Percentiles rank a stretch among this genome's conserved stretches.
Conservation (phyloP, 345 rosid species). For the Bretschneidera sinensis region DNA sequence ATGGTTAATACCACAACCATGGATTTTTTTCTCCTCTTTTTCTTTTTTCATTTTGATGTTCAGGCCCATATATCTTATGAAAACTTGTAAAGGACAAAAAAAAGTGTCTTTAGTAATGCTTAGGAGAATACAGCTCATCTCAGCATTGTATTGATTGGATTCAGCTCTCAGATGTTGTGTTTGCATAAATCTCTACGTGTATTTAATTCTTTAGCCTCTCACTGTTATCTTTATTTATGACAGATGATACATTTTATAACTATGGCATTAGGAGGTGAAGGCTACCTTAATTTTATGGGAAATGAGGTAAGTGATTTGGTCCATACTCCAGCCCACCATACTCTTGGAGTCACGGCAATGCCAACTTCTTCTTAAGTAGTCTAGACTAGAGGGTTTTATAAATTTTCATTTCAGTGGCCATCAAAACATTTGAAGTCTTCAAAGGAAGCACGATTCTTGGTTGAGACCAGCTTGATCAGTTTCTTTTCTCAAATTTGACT, state of each 20-base stretch:
- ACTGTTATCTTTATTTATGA: constrained; percentile 12
- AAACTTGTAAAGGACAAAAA: not conserved
- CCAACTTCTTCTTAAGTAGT: not conserved
- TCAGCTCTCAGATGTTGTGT: constrained; percentile 3
- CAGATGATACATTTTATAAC: constrained; percentile 80
- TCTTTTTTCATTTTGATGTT: not conserved
- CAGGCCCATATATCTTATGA: not conserved
- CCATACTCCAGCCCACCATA: not conserved
- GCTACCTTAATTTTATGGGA: constrained; percentile 83
- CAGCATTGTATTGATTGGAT: not conserved
- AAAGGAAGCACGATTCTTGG: not conserved
- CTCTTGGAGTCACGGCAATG: not conserved
- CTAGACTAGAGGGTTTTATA: not conserved
- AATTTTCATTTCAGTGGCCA: not conserved
- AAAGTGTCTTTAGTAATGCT: no score
- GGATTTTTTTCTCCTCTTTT: not conserved
- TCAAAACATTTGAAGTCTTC: not conserved
- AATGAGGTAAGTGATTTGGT: constrained; percentile 51
- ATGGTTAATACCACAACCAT: constrained; percentile 2
- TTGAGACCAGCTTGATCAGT: not conserved
- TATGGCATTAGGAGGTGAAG: constrained; percentile 81
- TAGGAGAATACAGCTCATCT: no score
- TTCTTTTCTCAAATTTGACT: not conserved
- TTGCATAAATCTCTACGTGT: not conserved
- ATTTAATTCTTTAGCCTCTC: constrained; percentile 1